Percentiles rank a stretch among this genome's conserved stretches.
These are phyloP conservation scores for Yamadazyma nakazawae DNA, from an alignment of 805 yeast genomes.

Conservation along the genomic window DNA sequence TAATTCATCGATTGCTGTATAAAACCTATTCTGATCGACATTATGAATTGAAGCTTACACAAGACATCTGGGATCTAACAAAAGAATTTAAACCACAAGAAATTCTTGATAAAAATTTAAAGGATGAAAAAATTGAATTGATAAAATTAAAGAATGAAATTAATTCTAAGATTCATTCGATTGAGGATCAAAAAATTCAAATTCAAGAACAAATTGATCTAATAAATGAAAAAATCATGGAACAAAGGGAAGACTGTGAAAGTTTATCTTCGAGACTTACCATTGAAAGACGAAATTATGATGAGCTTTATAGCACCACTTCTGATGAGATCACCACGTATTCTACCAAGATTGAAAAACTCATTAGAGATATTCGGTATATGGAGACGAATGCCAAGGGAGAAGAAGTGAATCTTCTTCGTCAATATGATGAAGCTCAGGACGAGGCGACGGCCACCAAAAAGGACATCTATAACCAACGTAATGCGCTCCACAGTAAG, in stretches of 20 bases:
- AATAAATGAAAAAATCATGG: conserved; percentile 51
- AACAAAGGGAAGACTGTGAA: conserved; percentile 56
- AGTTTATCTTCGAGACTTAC: conserved; percentile 54
- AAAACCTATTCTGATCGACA: conserved; percentile 18
- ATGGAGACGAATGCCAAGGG: conserved; percentile 48
- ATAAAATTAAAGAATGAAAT: conserved; percentile 31
- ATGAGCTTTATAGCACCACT: conserved; percentile 54
- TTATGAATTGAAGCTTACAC: conserved; percentile 40
- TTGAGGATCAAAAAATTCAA: conserved; percentile 56
- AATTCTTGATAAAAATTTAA: conserved; percentile 42
- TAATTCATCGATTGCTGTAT: conserved; percentile 44
- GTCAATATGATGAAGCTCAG: conserved; percentile 46
- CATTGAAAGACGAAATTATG: conserved; percentile 50
- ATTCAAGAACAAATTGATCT: conserved; percentile 59
- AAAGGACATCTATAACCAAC: conserved; percentile 44
- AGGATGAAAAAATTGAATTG: conserved; percentile 43
- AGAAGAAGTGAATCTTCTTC: conserved; percentile 46
- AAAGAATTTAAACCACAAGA: conserved; percentile 23
- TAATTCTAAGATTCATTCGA: conserved; percentile 41
- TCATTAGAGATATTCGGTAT: conserved; percentile 54
- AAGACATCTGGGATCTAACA: conserved; percentile 10
- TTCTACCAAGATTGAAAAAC: conserved; percentile 61
- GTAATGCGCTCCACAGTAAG: conserved; percentile 49
- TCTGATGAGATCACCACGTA: conserved; percentile 49
- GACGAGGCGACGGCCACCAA: conserved; percentile 51